Percentiles rank a stretch among this genome's conserved stretches.
phyloP scores from a whole-genome alignment of 1,139 yeast genomes.

The Maudiozyma humilis region DNA sequence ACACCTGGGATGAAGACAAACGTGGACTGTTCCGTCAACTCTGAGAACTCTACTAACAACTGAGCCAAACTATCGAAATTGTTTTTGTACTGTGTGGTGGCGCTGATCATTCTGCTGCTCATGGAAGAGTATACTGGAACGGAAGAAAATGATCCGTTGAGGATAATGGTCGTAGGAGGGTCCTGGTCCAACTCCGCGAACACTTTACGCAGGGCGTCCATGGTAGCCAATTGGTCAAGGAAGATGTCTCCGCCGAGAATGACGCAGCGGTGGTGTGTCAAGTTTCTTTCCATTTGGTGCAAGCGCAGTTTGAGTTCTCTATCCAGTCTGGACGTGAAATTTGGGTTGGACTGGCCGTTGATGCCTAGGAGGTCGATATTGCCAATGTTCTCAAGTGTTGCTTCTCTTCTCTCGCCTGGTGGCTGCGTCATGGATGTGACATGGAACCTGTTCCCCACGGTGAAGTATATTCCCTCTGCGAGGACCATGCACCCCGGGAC shows the following conservation, averaged over 20 bases:
- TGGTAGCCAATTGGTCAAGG: conserved; percentile 49
- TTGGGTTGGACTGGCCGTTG: conserved; percentile 32
- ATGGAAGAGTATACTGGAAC: conserved; percentile 43
- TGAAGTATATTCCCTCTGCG: conserved; percentile 72
- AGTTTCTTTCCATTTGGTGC: conserved; percentile 46
- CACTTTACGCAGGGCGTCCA: conserved; percentile 56
- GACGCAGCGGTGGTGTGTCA: conserved; percentile 49
- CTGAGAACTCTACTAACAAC: conserved; percentile 43
- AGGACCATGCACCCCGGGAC: conserved; percentile 73
- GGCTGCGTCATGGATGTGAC: conserved; percentile 81
- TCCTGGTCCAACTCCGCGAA: conserved; percentile 43
- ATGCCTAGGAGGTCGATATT: conserved; percentile 72
- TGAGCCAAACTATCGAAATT: conserved; percentile 65
- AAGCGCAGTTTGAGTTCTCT: conserved; percentile 49
- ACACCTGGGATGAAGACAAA: conserved; percentile 76
- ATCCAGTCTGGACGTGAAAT: conserved; percentile 48
- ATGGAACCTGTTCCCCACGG: conserved; percentile 57
- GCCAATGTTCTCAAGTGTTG: conserved; percentile 63
- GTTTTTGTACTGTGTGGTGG: conserved; percentile 50
- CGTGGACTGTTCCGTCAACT: conserved; percentile 37
- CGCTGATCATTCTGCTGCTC: conserved; percentile 35
- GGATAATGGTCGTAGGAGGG: conserved; percentile 52
- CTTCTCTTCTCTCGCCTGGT: conserved; percentile 69
- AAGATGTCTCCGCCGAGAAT: conserved; percentile 68
- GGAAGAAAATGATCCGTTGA: conserved; percentile 66